Base-by-base conservation (phyloP, 139 green algal genomes). In the Tetradesmus obliquus region DNA sequence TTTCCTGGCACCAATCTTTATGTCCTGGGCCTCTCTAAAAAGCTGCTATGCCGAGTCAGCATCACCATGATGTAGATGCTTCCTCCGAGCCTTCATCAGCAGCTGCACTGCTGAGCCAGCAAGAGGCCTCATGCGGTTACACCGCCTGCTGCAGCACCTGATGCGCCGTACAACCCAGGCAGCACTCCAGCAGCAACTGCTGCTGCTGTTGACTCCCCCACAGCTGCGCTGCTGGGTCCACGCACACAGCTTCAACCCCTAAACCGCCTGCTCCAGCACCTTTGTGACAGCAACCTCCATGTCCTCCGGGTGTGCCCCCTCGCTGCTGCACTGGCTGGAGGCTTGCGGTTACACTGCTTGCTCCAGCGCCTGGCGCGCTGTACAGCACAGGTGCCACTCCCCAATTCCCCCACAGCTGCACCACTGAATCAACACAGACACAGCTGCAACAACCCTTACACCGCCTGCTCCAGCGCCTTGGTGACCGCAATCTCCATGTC, bases 401-500 rank as follows among this genome's bases (percentile, higher is more conserved):
- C 32, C 32, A 45, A 45, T 45, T 0, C 32, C 32, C 32, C 32
- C 32, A 45, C 32, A 45, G 32, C 32, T 45, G 32, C 32, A 45
- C 32, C 32, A 45, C 32, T 45, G 32, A 45, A 45, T 45, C 5
- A 51, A 53, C 72, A 81, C 72, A 5, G 22, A 17, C 22, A 7
- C 57, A 66, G 57, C 8, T 66, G 79, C 79, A 22, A n/a, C 57
- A 66, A 9, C 32, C 72, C 51, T 86, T 87, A 98, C 1, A 97
- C 96, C 32, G 94, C 94, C 92, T 98, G 95, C 90, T 98, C 95
- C 80, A 97, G 88, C 45, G 96, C 96, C 94, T 97, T 97, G 5
- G 93, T 96, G 3, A 98, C 96, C 3, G 96, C 95, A 58, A 98
- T 97, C 94, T 99, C 97, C 96, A 99, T 97, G 94, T 99, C 97